These are phyloP conservation scores for Penicillium sp. DNA, from an alignment of 2,329 filamentous ascomycete genomes.

Conservation along the genomic window DNA sequence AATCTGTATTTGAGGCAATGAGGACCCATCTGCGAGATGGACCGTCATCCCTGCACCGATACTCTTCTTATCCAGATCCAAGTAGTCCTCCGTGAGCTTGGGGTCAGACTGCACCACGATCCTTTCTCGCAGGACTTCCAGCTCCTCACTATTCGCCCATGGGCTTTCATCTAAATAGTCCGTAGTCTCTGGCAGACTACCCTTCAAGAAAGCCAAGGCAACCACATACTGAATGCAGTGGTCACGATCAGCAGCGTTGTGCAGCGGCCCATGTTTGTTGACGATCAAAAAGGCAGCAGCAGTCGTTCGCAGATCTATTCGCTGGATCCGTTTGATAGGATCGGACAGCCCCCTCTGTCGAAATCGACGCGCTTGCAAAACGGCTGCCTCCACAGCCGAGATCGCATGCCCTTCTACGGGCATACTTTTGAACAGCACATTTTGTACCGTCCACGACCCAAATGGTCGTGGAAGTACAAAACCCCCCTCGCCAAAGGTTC, in stretches of 20 bases:
- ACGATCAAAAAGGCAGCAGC: constrained; percentile 34
- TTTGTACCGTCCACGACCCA: constrained; percentile 22
- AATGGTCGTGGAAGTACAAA: constrained; percentile 21
- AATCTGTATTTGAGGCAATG: constrained; percentile 31
- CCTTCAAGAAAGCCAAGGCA: constrained; percentile 35
- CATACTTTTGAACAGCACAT: constrained; percentile 28
- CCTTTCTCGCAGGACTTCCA: constrained; percentile 27
- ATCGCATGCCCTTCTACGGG: constrained; percentile 37
- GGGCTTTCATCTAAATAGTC: constrained; percentile 31
- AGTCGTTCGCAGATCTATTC: constrained; percentile 30
- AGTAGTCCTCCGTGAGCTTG: constrained; percentile 32
- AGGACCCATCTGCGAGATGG: constrained; percentile 21
- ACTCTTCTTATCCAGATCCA: constrained; percentile 27
- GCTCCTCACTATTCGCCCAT: constrained; percentile 20
- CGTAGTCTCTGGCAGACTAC: constrained; percentile 14
- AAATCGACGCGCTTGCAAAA: constrained; percentile 20
- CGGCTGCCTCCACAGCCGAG: constrained; percentile 33
- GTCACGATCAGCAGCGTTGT: constrained; percentile 36
- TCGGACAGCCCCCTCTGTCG: constrained; percentile 8
- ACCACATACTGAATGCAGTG: constrained; percentile 39
- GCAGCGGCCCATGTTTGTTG: constrained; percentile 30
- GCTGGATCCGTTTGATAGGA: constrained; percentile 21
- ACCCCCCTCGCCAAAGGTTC: constrained; percentile 18
- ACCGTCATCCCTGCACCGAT: constrained; percentile 29
- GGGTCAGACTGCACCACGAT: constrained; percentile 27